Base-by-base conservation (phyloP, 768 basidiomycete species). In the Suillus placidus region DNA sequence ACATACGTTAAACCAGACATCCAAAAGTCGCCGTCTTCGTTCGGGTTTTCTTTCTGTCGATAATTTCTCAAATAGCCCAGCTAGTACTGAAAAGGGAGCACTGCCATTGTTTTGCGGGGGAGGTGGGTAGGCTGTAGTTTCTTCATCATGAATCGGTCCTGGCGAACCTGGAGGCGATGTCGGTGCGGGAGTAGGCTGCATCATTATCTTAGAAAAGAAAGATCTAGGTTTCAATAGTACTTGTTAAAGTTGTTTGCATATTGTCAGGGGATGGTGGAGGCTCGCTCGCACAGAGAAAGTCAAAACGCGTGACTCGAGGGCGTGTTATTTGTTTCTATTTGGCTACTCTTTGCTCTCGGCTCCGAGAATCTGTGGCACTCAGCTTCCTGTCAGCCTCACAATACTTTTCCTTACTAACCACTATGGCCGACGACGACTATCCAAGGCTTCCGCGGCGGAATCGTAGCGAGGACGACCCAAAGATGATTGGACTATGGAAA, bases 401-500 rank as follows among this genome's bases (percentile, higher is more conserved):
- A 23, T 10, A 8, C n/a, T 23, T 26, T 20, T 42, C 38, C 30
- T 38, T 10, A 58, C 16, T 60, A 3, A 30, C 38, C 16, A 14
- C 38, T 60, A 60, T 60, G 57, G 57, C 40, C 68, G 61, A 67
- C 38, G 71, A 74, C 52, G 74, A 75, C 18, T 71, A 69, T 58
- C 72, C 77, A 30, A 77, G 64, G 63, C 66, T 74, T 26, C 76
- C 71, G 63, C 76, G 72, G 37, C 75, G 68, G 42, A 73, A 78
- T 49, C 70, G 68, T 55, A 68, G 67, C 14, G 71, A 69, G 35
- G 78, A 79, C 34, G 87, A 88, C 63, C 88, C 87, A 32, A 88
- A 85, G 78, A 85, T 83, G 79, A 90, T 94, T 68, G 93, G 93
- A 10, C 78, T 86, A 64, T 94, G 93, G 93, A 91, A 92, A 74